A percentile compares a stretch with the other conserved stretches of the same genome.
phyloP scores from a whole-genome alignment of 257 asterid species.

The Solanum ossicruentum region DNA sequence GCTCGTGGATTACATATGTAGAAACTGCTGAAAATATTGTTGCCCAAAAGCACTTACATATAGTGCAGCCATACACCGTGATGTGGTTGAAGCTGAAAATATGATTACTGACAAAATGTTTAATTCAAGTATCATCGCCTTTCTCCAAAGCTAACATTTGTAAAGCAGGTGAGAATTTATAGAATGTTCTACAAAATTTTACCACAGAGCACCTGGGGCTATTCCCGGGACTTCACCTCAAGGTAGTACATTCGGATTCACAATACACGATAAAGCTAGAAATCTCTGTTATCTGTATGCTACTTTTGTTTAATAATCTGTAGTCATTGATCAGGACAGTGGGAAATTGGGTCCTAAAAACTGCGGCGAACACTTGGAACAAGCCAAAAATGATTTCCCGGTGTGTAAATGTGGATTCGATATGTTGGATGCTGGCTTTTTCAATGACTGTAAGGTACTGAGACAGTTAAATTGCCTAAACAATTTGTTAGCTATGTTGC shows the following conservation, averaged over 20 bases:
- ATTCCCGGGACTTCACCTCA: constrained; percentile 23
- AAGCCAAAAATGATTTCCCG: constrained; percentile 11
- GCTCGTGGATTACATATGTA: not conserved
- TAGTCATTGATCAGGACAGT: constrained; percentile 49
- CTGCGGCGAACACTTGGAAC: constrained; percentile 24
- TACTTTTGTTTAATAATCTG: not conserved
- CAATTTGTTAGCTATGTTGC: not conserved
- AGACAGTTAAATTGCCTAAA: not conserved
- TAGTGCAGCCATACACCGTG: not conserved
- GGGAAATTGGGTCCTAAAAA: constrained; percentile 15
- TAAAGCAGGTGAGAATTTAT: constrained; percentile 33
- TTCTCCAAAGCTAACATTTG: constrained; percentile 11
- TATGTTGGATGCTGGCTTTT: constrained; percentile 62
- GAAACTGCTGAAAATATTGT: not conserved
- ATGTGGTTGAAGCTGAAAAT: not conserved
- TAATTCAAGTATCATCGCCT: not conserved
- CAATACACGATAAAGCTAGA: not conserved
- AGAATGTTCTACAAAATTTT: constrained; percentile 24
- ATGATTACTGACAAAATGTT: not conserved
- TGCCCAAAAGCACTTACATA: not conserved
- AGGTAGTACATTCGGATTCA: constrained; percentile 28
- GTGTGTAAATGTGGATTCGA: constrained; percentile 20
- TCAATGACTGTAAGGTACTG: constrained; percentile 50
- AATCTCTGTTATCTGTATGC: not conserved
- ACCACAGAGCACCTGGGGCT: constrained; percentile 30